These are phyloP conservation scores for Strigomonas galati DNA, from an alignment of 208 protist species.

Conservation along the genomic window DNA sequence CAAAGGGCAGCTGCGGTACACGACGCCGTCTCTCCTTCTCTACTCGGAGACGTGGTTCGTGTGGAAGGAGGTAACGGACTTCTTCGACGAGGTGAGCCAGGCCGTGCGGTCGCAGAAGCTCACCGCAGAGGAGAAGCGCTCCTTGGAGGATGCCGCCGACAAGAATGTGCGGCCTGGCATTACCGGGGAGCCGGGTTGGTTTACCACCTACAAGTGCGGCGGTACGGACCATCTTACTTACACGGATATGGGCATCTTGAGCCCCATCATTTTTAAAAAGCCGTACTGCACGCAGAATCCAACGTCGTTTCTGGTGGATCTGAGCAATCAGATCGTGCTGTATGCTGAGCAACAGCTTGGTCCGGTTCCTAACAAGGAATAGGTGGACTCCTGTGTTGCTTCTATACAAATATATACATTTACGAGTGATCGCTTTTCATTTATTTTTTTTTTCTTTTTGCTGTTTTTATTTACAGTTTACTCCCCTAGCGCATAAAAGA, in stretches of 20 bases:
- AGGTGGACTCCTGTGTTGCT: no score
- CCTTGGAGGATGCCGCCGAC: slow-evolving; percentile 18
- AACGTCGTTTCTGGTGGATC: slow-evolving; percentile 36
- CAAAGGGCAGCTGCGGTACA: slow-evolving; percentile 19
- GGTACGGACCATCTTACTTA: slow-evolving; percentile 46
- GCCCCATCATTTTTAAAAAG: slow-evolving; percentile 43
- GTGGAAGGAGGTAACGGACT: slow-evolving; percentile 30
- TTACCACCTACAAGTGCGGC: slow-evolving; percentile 16
- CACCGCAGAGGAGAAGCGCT: slow-evolving; percentile 19
- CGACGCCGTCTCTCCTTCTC: slow-evolving; percentile 54
- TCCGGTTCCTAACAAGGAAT: background rate
- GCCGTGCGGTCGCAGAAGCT: slow-evolving; percentile 28
- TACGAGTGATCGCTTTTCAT: background rate
- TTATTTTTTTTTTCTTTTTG: slow-evolving; percentile 12
- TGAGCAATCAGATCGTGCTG: slow-evolving; percentile 28
- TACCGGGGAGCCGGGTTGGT: slow-evolving; percentile 18
- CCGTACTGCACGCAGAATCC: slow-evolving; percentile 35
- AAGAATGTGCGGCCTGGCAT: slow-evolving; percentile 10
- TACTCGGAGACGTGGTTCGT: slow-evolving; percentile 61
- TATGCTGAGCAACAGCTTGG: slow-evolving; percentile 30
- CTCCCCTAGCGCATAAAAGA: no score
- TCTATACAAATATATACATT: no score
- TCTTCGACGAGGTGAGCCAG: slow-evolving; percentile 29
- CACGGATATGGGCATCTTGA: slow-evolving; percentile 56
- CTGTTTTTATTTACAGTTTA: slow-evolving; percentile 15